Evolutionary conservation across 2,329 filamentous ascomycete species (phyloP).

Genomic region (Penicillium sp.): DNA sequence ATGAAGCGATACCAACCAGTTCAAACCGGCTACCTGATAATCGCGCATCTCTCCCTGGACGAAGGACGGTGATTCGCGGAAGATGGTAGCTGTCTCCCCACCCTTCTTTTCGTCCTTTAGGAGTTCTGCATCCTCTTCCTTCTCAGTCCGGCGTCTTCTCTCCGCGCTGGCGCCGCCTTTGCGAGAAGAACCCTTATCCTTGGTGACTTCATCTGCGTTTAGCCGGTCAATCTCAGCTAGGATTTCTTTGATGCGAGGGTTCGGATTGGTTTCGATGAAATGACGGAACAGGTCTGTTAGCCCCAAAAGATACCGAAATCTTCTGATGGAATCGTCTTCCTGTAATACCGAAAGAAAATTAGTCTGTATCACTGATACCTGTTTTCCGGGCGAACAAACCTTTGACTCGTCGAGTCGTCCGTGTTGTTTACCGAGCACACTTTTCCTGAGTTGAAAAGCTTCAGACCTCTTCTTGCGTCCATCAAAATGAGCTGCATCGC

Average conservation of each 20-base stretch:
- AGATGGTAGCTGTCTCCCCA: conserved; percentile 80
- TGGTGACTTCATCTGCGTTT: conserved; percentile 68
- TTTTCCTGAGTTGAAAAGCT: conserved; percentile 83
- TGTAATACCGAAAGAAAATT: conserved; percentile 30
- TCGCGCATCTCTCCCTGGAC: conserved; percentile 88
- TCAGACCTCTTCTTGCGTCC: conserved; percentile 82
- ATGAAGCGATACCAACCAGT: conserved; percentile 96
- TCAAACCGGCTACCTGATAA: conserved; percentile 91
- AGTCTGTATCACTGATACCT: neutral
- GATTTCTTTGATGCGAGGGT: conserved; percentile 89
- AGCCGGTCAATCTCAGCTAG: conserved; percentile 93
- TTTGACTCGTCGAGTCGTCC: conserved; percentile 88
- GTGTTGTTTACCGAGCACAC: conserved; percentile 92
- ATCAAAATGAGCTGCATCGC: conserved; percentile 64
- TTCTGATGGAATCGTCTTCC: conserved; percentile 92
- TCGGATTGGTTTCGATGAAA: conserved; percentile 96
- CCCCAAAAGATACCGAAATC: conserved; percentile 91
- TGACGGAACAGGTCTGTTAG: conserved; percentile 96
- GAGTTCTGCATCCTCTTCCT: conserved; percentile 93
- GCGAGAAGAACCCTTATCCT: conserved; percentile 66
- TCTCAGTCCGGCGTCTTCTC: conserved; percentile 82
- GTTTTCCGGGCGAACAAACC: conserved; percentile 48
- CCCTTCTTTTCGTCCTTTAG: conserved; percentile 83
- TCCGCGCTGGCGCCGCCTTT: conserved; percentile 80
- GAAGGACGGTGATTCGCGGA: conserved; percentile 89